phyloP scores from a whole-genome alignment of 345 rosid genomes.

The Tarenaya hassleriana region DNA sequence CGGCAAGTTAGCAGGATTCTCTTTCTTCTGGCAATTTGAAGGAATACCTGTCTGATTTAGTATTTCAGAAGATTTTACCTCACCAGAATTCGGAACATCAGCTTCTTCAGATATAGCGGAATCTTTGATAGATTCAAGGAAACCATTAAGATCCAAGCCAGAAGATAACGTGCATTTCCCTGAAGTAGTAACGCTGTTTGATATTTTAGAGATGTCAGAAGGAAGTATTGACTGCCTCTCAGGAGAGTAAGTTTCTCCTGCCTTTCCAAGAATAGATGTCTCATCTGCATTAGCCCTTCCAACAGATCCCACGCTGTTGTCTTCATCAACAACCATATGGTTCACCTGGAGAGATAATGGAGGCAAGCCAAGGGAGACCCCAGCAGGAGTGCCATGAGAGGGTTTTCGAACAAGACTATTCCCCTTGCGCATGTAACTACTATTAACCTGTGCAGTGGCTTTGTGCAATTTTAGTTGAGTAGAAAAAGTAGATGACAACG shows the following conservation, averaged over 20 bases:
- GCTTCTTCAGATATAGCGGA: slow-evolving; percentile 36
- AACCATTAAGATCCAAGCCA: slow-evolving; percentile 36
- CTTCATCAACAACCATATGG: slow-evolving; percentile 34
- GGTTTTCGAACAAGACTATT: slow-evolving; percentile 88
- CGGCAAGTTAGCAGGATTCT: slow-evolving; percentile 30
- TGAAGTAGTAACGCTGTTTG: slow-evolving; percentile 29
- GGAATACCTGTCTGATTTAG: slow-evolving; percentile 34
- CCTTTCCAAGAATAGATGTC: slow-evolving; percentile 25
- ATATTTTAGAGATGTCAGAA: slow-evolving; percentile 34
- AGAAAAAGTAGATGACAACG: slow-evolving; percentile 34
- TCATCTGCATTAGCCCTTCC: slow-evolving; percentile 31
- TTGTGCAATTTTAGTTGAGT: slow-evolving; percentile 34
- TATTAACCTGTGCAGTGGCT: slow-evolving; percentile 26
- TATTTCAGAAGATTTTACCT: slow-evolving; percentile 36
- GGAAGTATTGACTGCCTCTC: slow-evolving; percentile 58
- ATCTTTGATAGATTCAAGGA: slow-evolving; percentile 36
- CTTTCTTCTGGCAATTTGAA: slow-evolving; percentile 36
- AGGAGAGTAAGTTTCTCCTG: slow-evolving; percentile 34
- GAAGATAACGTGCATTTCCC: slow-evolving; percentile 34
- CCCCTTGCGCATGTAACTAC: slow-evolving; percentile 78
- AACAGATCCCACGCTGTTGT: slow-evolving; percentile 38
- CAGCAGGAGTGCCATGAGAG: slow-evolving; percentile 34
- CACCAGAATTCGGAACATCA: slow-evolving; percentile 33
- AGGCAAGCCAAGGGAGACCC: slow-evolving; percentile 32
- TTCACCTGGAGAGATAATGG: slow-evolving; percentile 39